Base-by-base conservation (phyloP, 1,139 yeast species). In the Saccharomyces hybrid region DNA sequence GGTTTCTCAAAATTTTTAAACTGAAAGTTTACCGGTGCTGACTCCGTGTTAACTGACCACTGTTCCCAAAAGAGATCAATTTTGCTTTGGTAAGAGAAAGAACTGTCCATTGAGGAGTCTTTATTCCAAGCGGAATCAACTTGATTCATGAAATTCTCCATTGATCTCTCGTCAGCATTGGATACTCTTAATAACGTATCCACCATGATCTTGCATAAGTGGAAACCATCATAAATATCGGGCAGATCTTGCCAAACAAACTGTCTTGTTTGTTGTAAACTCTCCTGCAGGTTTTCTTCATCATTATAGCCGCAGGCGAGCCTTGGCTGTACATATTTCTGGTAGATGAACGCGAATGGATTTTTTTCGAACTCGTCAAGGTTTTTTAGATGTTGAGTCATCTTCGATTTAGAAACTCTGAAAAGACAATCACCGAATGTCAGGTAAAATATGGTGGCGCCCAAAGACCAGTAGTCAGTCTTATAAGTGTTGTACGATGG, bases 401-500 rank as follows among this genome's bases (percentile, higher is more conserved):
- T n/a, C 81, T 44, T 49, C 8, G 41, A 13, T 34, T 38, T 50
- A 7, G 96, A 95, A 26, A 82, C 80, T 52, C 63, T 68, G 73
- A 90, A 91, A 3, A 97, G 97, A 69, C 88, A 87, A 64, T 87
- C 82, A 51, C 93, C 96, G 72, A 91, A 91, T 49, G 90, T 80
- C 54, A 88, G 76, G 59, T 91, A 90, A 58, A 91, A 73, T 58
- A 90, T 74, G 52, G 91, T 86, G 58, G 90, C 83, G 16, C 97
- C 98, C 50, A 88, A 72, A 0, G 97, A 85, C 98, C 98, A 91
- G 59, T 88, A 78, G 71, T 91, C 98, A 49, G 90, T 86, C 68
- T 82, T 81, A 51, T 84, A 82, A 1, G 97, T 88, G 54, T 64
- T 57, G 50, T 67, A 65, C 6, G 58, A 57, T 5, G 57, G 51